Base-by-base conservation (phyloP, 2,329 filamentous ascomycete species). In the Bipolaris victoriae region DNA sequence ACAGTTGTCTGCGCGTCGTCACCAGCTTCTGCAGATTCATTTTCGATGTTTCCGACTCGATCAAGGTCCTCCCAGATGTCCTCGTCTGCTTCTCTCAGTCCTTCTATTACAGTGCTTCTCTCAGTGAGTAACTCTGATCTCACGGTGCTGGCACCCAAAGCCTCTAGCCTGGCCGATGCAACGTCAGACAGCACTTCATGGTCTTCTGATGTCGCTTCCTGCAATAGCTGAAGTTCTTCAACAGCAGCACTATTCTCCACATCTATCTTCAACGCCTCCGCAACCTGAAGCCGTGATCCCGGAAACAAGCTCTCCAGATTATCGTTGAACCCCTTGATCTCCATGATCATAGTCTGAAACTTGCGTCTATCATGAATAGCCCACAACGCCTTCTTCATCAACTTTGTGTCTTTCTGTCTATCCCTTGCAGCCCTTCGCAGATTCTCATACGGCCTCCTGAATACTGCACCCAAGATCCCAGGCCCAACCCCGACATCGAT, bases 221-320 rank as follows among this genome's bases (percentile, higher is more conserved):
- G 39, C 39, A 41, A 41, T 41, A 41, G 39, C 39, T 41, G 39
- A 41, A 41, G 39, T 24, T 41, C 39, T 24, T 41, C 39, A 41
- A 41, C 39, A 20, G 39, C 39, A 24, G 20, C 39, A 24, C 39
- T 41, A 41, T 20, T 41, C 39, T 41, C 39, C 39, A 41, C 39
- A 41, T 41, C 39, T 41, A 41, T 24, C 18, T 20, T 41, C 10
- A 41, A 41, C 20, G 39, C 39, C 39, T 41, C 39, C 39, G 20
- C 39, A 41, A 41, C 39, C 39, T 41, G 39, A 41, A 41, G 39
- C 39, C 39, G 39, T 41, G 39, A 41, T 41, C 39, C 39, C 20
- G 39, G 39, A 41, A 41, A 41, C 39, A 41, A 41, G 39, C 39
- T 41, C 39, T 41, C 39, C 18, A 41, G 24, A 24, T 41, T 41